Evolutionary conservation across 805 yeast genomes (phyloP), one percentile per base, ranked within the genome.

Genomic region (Limtongia smithiae): DNA sequence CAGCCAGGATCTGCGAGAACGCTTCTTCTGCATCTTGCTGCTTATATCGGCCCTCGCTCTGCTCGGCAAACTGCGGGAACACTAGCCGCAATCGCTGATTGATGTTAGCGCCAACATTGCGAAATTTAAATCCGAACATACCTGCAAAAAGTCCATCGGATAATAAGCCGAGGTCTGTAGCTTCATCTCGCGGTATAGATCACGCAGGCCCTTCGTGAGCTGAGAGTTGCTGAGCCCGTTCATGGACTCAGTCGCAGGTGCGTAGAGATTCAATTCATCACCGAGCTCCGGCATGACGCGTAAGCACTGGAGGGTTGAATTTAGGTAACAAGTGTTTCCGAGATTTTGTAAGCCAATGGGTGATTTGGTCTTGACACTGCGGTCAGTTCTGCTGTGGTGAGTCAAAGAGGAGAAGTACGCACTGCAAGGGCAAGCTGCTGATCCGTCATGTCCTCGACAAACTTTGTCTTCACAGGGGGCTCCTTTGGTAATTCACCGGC

Each of bases 21-120:
- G 91, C 85, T 66, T 93, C 99, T 70, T 93, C 99, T 0, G 98
- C 98, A 71, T 93, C 99, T 70, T 93, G 99, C 70, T 93, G 98
- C 68, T 87, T 89, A 64, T 77, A 85, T 48, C 76, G 70, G 1
- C 97, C 97, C 37, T 72, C 69, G 41, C 63, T 68, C 52, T 80
- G 78, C 65, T 91, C 97, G 37, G 84, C 85, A 68, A 93, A 93
- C 68, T 93, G 97, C 1, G 97, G 97, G 64, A 79, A 85, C 15
- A 72, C 70, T 41, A 73, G 70, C 65, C 96, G 80, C 42, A 71
- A 57, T 22, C 61, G 50, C 48, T 47, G 37, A 9, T 5, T n/a
- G n/a, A n/a, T n/a, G n/a, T n/a, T n/a, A n/a, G n/a, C n/a, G n/a
- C n/a, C n/a, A n/a, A n/a, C n/a, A n/a, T n/a, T n/a, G n/a, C n/a